These are phyloP conservation scores for Hirsutella rhossiliensis DNA, from an alignment of 2,329 filamentous ascomycete species.

Conservation along the genomic window DNA sequence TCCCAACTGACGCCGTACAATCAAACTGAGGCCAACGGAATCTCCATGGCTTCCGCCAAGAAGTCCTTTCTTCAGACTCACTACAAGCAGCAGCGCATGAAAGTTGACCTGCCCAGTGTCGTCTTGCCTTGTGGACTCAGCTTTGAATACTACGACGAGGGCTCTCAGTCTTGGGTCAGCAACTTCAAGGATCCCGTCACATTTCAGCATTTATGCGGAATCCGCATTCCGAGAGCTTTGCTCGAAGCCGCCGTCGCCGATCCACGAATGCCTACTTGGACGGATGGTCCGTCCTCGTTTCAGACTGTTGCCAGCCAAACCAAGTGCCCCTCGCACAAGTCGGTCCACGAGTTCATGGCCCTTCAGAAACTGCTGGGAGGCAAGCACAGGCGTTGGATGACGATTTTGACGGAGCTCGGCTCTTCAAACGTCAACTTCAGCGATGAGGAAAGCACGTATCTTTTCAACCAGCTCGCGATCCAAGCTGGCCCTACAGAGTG, in stretches of 20 bases:
- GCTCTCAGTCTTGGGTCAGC: not conserved
- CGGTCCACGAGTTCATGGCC: no score
- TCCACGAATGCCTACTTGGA: not conserved
- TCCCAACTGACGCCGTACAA: conserved; percentile 1
- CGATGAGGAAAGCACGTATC: no score
- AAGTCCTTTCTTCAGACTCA: conserved; percentile 16
- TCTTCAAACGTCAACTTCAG: no score
- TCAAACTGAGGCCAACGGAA: not conserved
- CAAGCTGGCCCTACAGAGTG: conserved; percentile 25
- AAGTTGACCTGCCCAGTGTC: not conserved
- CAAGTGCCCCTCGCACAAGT: no score
- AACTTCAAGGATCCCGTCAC: conserved; percentile 24
- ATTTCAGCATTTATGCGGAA: conserved; percentile 26
- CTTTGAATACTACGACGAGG: conserved; percentile 3
- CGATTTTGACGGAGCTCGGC: no score
- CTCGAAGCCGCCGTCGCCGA: conserved; percentile 1
- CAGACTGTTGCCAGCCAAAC: conserved; percentile 36
- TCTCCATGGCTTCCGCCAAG: conserved; percentile 11
- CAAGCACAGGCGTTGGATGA: no score
- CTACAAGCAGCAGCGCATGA: conserved; percentile 4
- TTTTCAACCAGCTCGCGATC: no score
- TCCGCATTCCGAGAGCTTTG: conserved; percentile 4
- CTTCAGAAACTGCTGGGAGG: no score
- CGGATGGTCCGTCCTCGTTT: conserved; percentile 28
- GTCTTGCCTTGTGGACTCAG: conserved; percentile 4